These are phyloP conservation scores for Schwanniomyces yamadae DNA, from an alignment of 805 yeast species.

Conservation along the genomic window DNA sequence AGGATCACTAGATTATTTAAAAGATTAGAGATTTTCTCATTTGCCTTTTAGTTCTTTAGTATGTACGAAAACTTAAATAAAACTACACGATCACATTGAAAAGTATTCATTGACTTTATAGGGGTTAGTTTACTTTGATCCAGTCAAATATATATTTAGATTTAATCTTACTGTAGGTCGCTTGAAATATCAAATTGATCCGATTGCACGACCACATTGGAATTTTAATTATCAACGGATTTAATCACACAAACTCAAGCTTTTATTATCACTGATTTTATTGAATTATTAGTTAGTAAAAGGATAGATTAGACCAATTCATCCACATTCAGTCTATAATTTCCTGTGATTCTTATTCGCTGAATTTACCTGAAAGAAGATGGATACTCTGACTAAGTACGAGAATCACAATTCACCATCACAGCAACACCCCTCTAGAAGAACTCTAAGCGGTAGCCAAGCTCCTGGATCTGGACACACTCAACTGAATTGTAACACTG, in stretches of 20 bases:
- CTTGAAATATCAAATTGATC: too few species aligned
- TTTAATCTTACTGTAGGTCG: too few species aligned
- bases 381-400: slow-evolving; percentile 12
- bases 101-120: too few species aligned
- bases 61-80: neutral
- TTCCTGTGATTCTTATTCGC: too few species aligned
- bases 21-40: neutral
- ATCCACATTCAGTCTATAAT: slow-evolving; percentile 2
- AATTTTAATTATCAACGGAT: slow-evolving; percentile 1
- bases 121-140: too few species aligned
- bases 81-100: slow-evolving; percentile 1
- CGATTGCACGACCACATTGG: slow-evolving; percentile 1
- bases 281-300: too few species aligned
- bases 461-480: neutral
- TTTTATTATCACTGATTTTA: too few species aligned
- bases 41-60: slow-evolving; percentile 1
- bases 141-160: too few species aligned
- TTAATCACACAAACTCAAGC: slow-evolving; percentile 2
- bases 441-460: slow-evolving; percentile 2
- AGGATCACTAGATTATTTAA: slow-evolving; percentile 14
- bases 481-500: slow-evolving; percentile 13
- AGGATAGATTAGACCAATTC: too few species aligned
- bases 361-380: neutral
- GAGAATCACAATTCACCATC: slow-evolving; percentile 7
- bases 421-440: slow-evolving; percentile 6